A percentile compares a stretch with the other conserved stretches of the same genome.
Evolutionary conservation across 2,329 filamentous ascomycete species (phyloP).

Genomic region (Hypocrella siamensis): DNA sequence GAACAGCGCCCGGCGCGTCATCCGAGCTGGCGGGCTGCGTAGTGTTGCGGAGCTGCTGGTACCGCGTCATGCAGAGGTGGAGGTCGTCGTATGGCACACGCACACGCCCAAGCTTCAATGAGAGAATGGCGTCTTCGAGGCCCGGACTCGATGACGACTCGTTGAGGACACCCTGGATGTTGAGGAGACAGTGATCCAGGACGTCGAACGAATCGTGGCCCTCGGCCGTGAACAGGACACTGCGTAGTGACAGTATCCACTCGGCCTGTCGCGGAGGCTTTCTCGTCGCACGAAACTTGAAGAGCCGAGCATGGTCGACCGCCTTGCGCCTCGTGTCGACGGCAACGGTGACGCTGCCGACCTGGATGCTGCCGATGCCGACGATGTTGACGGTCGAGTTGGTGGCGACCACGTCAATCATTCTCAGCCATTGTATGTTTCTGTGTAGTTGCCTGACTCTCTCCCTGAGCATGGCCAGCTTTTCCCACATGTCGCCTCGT

Average conservation of each 20-base stretch:
- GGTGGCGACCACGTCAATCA: slow-evolving; percentile 77
- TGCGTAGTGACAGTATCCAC: slow-evolving; percentile 80
- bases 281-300: slow-evolving; percentile 47
- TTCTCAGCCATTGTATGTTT: slow-evolving; percentile 72
- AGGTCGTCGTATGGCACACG: slow-evolving; percentile 87
- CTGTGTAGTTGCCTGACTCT: slow-evolving; percentile 73
- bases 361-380: slow-evolving; percentile 70
- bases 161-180: slow-evolving; percentile 82
- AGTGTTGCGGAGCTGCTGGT: slow-evolving; percentile 28
- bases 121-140: slow-evolving; percentile 75
- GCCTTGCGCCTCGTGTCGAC: slow-evolving; percentile 87
- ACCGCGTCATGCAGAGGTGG: slow-evolving; percentile 41
- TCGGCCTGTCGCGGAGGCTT: slow-evolving; percentile 55
- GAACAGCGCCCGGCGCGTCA: slow-evolving; percentile 43
- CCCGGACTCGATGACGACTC: slow-evolving; percentile 75
- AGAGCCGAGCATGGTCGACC: slow-evolving; percentile 78
- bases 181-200: slow-evolving; percentile 74
- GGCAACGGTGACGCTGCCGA: slow-evolving; percentile 70
- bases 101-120: slow-evolving; percentile 78
- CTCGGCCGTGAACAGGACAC: slow-evolving; percentile 76
- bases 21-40: slow-evolving; percentile 17
- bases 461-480: slow-evolving; percentile 66
- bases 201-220: slow-evolving; percentile 75
- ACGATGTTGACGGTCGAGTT: slow-evolving; percentile 63
- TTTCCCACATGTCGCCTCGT: slow-evolving; percentile 65